Evolutionary conservation across 106 monocot species (phyloP).

Genomic region (Allium fistulosum): DNA sequence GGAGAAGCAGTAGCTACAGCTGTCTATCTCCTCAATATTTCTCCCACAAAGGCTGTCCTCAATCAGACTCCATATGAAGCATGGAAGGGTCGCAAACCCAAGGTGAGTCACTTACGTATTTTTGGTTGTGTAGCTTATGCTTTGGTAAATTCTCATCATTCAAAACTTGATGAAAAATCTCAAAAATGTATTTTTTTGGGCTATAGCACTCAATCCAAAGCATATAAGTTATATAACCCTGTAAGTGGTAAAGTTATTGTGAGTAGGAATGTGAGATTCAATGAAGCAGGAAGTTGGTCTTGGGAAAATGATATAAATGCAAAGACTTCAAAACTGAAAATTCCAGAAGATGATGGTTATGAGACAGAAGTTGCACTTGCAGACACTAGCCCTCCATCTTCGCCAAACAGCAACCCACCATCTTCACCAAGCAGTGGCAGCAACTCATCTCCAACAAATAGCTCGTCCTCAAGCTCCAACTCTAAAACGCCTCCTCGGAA

Average conservation of each 20-base stretch:
- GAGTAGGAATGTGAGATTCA: constrained; percentile 2
- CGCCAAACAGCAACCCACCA: not conserved
- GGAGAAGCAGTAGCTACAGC: not conserved
- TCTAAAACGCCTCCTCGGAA: not conserved
- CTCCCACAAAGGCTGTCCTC: too few relatives aligned
- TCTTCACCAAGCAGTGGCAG: not conserved
- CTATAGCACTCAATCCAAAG: constrained; percentile 2
- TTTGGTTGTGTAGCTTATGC: constrained; percentile 3
- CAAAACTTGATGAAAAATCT: not conserved
- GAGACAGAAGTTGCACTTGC: not conserved
- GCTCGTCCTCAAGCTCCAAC: too few relatives aligned
- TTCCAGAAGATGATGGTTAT: not conserved
- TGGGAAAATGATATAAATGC: not conserved
- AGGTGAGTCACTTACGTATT: not conserved
- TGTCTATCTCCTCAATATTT: not conserved
- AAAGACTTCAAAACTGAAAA: not conserved
- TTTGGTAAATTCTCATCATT: not conserved
- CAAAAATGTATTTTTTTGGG: not conserved
- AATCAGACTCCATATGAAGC: constrained; percentile 2
- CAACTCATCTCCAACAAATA: not conserved
- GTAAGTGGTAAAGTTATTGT: not conserved
- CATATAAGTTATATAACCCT: not conserved
- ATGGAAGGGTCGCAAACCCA: not conserved
- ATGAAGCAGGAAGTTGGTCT: not conserved
- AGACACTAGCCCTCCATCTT: not conserved